Evolutionary conservation across 129 eudicot genomes (phyloP).

Genomic region (Calendula officinalis): DNA sequence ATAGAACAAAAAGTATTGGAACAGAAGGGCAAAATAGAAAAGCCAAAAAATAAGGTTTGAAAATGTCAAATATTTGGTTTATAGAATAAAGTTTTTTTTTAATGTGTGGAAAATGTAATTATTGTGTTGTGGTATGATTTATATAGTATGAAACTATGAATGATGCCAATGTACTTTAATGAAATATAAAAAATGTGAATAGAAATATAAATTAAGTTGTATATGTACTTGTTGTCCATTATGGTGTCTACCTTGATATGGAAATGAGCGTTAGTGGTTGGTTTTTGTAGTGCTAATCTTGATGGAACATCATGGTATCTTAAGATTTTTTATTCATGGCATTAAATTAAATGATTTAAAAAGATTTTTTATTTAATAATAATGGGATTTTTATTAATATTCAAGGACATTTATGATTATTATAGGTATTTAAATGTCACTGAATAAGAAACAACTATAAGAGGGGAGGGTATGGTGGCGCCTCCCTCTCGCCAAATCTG

Average conservation of each 20-base stretch:
- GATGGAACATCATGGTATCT: conserved; percentile 35
- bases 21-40: conserved; percentile 28
- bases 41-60: conserved; percentile 17
- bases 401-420: background rate
- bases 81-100: conserved; percentile 26
- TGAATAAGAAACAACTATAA: background rate
- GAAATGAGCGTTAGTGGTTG: conserved; percentile 26
- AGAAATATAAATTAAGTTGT: conserved; percentile 7
- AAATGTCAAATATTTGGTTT: conserved; percentile 30
- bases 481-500: too few species aligned
- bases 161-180: conserved; percentile 35
- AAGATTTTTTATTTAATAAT: background rate
- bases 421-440: background rate
- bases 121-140: conserved; percentile 35
- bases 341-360: background rate
- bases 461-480: too few species aligned
- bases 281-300: conserved; percentile 28
- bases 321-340: conserved; percentile 20
- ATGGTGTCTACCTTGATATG: conserved; percentile 25
- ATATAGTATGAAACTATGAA: conserved; percentile 8
- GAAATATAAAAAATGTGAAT: conserved; percentile 12
- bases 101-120: conserved; percentile 41
- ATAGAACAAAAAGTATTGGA: conserved; percentile 32
- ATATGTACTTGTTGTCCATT: conserved; percentile 20
- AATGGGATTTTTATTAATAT: background rate